Base-by-base conservation (phyloP, 129 eudicot genomes). In the Cynara cardunculus region DNA sequence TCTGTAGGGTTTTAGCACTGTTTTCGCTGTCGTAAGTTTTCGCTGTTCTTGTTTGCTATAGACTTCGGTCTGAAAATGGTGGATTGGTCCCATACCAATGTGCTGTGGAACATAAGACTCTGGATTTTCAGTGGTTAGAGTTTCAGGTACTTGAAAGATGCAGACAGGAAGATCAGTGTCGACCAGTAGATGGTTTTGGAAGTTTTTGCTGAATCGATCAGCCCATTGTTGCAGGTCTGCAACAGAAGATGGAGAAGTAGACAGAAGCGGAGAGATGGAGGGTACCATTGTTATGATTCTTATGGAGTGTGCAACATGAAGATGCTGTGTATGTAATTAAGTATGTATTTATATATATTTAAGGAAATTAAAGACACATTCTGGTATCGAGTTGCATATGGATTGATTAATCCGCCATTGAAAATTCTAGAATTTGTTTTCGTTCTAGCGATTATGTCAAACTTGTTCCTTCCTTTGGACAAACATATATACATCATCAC, bases 21-120 rank as follows among this genome's bases (percentile, higher is more conserved):
- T 61, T 83, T 83, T 83, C 9, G 86, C 69, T 1, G 7, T 83
- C 1, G 9, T 62, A 30, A 83, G 82, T 83, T 83, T 83, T 19
- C 64, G 59, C 16, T 83, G 86, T 77, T 83, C 82, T 77, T 72
- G 86, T 12, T 59, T 76, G 78, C 67, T 77, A 61, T 83, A 83
- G 14, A 71, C 69, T 9, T 37, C 59, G 22, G 78, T 35, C 5
- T 71, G 67, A 26, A 83, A 83, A 74, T 89, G 92, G 76, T 89
- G 92, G 35, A 78, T 78, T 4, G 92, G 89, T 21, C 92, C 92
- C 12, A 89, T 34, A 4, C 86, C 87, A 5, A 89, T 75, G 30
- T 7, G 25, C 27, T 59, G 69, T 3, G 92, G 92, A 16, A 79
- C 24, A 24, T 84, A 89, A 30, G 88, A 84, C 53, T 81, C 89